Evolutionary conservation across 441 rosid species (phyloP).

Genomic region (Melastoma candidum): DNA sequence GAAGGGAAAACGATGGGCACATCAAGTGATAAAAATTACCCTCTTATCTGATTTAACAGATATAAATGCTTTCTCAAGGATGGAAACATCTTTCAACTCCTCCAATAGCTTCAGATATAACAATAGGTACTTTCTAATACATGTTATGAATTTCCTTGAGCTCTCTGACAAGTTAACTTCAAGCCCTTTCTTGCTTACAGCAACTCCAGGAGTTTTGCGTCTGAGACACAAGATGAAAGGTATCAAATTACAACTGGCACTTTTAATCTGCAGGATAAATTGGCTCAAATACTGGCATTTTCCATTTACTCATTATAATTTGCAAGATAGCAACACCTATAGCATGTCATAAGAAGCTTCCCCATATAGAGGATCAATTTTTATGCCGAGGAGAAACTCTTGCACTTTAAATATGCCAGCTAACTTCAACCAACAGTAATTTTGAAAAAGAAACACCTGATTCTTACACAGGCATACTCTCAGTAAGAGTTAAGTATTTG

Average conservation of each 20-base stretch:
- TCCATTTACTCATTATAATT: too few relatives aligned
- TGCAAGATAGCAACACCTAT: too few relatives aligned
- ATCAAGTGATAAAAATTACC: conserved; percentile 38
- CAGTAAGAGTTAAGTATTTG: too few relatives aligned
- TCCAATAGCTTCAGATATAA: conserved; percentile 88
- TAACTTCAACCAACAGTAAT: too few relatives aligned
- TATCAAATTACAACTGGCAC: neutral
- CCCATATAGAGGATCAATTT: too few relatives aligned
- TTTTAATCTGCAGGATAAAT: conserved; percentile 1
- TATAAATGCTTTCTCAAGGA: conserved; percentile 82
- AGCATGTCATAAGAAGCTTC: too few relatives aligned
- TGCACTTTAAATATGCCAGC: too few relatives aligned
- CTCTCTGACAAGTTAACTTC: conserved; percentile 96
- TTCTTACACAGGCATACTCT: too few relatives aligned
- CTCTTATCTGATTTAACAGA: conserved; percentile 85
- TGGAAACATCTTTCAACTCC: conserved; percentile 75
- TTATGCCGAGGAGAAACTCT: too few relatives aligned
- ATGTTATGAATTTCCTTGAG: conserved; percentile 93
- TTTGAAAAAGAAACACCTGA: too few relatives aligned
- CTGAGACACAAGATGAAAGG: conserved; percentile 27
- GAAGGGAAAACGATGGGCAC: neutral
- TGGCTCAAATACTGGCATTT: neutral
- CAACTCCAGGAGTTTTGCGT: conserved; percentile 73
- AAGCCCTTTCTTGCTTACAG: conserved; percentile 81
- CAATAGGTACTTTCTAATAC: conserved; percentile 81